Percentiles rank a stretch among this genome's conserved stretches.
Evolutionary conservation across 1,284 basidiomycete genomes (phyloP).

Genomic region (Inonotus hispidus): DNA sequence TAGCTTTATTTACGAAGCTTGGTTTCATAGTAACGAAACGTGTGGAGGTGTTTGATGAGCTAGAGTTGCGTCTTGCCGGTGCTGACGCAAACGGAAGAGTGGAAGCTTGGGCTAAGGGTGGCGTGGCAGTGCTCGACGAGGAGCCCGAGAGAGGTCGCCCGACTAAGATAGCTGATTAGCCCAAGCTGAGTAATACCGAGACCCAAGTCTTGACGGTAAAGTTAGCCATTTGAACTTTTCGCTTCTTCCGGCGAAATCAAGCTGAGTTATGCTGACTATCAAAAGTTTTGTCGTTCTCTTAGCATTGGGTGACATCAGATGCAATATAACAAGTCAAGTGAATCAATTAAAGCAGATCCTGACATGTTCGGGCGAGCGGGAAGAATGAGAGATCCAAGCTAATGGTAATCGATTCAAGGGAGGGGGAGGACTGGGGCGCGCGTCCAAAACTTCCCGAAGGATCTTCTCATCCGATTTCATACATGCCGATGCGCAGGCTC

Average conservation of each 20-base stretch:
- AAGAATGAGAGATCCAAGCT: too few species aligned
- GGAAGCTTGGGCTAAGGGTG: constrained; percentile 3
- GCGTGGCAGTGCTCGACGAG: background rate
- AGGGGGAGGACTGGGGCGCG: background rate
- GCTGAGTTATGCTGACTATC: too few species aligned
- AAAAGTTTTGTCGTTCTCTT: too few species aligned
- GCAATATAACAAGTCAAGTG: too few species aligned
- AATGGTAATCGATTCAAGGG: too few species aligned
- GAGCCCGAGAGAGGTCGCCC: background rate
- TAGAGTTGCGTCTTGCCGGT: constrained; percentile 50
- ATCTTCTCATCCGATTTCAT: background rate
- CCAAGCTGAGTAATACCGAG: too few species aligned
- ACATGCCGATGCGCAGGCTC: background rate
- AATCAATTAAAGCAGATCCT: too few species aligned
- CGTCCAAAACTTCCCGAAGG: background rate
- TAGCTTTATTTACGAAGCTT: constrained; percentile 60
- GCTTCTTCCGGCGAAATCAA: too few species aligned
- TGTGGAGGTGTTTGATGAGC: constrained; percentile 69
- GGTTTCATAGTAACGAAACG: constrained; percentile 62
- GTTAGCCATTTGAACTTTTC: too few species aligned
- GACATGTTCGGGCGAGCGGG: too few species aligned
- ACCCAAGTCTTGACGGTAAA: too few species aligned
- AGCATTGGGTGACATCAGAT: too few species aligned
- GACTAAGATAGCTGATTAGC: background rate
- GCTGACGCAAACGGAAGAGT: background rate